phyloP scores from a whole-genome alignment of 2,329 filamentous ascomycete genomes.

The Ambrosiella beaveri region DNA sequence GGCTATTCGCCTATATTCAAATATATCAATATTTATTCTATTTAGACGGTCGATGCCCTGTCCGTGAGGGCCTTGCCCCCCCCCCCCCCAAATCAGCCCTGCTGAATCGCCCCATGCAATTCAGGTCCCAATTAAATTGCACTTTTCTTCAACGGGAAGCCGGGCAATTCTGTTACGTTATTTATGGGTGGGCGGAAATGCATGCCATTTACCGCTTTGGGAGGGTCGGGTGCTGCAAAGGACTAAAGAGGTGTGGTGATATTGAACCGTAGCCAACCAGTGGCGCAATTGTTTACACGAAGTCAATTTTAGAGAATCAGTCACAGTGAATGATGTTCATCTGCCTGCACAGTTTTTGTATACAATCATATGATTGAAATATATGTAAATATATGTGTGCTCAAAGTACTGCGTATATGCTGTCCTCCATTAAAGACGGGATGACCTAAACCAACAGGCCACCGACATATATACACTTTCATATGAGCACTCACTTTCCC shows the following conservation, averaged over 20 bases:
- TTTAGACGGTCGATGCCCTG: neutral
- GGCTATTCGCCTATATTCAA: neutral
- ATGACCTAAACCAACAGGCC: no score
- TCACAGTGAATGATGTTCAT: no score
- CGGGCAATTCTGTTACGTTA: neutral
- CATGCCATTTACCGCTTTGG: neutral
- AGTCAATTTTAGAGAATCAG: no score
- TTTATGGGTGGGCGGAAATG: neutral
- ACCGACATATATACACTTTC: no score
- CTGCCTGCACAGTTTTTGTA: no score
- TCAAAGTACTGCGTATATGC: no score
- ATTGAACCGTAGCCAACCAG: neutral
- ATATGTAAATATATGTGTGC: no score
- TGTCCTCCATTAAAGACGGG: no score
- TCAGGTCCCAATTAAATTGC: neutral
- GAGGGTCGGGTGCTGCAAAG: neutral
- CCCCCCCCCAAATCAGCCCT: neutral
- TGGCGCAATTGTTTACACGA: no score
- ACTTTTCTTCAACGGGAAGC: neutral
- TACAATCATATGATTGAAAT: no score
- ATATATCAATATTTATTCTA: neutral
- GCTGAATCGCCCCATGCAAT: neutral
- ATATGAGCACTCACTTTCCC: no score
- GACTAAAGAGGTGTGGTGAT: neutral
- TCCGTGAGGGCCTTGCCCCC: neutral